Evolutionary conservation across 345 rosid species (phyloP).

Genomic region (Eucalyptus sp.): DNA sequence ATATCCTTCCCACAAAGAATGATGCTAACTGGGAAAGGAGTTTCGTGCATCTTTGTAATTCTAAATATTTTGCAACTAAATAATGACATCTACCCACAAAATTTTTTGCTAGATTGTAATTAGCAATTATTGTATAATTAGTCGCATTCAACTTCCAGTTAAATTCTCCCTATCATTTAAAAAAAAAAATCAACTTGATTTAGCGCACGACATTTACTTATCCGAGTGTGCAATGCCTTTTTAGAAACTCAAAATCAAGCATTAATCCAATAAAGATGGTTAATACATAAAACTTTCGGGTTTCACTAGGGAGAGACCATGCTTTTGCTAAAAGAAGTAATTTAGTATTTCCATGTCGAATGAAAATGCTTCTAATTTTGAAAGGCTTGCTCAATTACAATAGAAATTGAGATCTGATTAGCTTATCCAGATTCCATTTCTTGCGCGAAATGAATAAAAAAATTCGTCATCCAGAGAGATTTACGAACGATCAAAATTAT

Average conservation of each 20-base stretch:
- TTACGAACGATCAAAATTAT: too few species aligned
- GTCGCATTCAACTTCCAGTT: not conserved
- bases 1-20: not conserved
- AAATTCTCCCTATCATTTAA: not conserved
- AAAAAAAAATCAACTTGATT: not conserved
- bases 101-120: not conserved
- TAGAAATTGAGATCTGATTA: accelerated
- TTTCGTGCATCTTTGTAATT: not conserved
- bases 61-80: not conserved
- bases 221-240: accelerated
- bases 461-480: too few species aligned
- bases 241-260: not conserved
- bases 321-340: not conserved
- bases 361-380: not conserved
- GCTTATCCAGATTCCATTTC: not conserved
- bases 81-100: not conserved
- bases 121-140: not conserved
- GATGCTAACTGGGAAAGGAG: not conserved
- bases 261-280: not conserved
- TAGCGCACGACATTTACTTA: not conserved
- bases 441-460: accelerated
- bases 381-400: not conserved
- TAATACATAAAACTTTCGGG: not conserved
- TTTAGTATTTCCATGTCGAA: accelerated
- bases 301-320: not conserved